phyloP scores from a whole-genome alignment of 805 yeast genomes.

The Sugiyamaella chiloensis region DNA sequence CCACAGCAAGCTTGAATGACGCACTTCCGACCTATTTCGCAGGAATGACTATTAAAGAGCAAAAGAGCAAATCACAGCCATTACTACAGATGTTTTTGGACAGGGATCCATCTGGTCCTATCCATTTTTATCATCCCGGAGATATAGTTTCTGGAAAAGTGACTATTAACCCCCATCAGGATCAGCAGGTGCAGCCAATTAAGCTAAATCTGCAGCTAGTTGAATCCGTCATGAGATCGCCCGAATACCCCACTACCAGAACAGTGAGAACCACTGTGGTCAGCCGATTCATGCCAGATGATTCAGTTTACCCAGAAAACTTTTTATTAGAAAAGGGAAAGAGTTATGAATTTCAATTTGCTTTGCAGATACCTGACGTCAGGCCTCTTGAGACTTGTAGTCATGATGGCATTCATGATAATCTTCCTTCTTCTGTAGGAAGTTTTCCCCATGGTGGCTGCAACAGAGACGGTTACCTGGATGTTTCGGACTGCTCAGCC shows the following conservation, averaged over 20 bases:
- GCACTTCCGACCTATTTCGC: slow-evolving; percentile 8
- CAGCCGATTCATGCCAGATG: slow-evolving; percentile 2
- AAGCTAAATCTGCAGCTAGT: slow-evolving; percentile 9
- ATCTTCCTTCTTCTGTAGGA: slow-evolving; percentile 17
- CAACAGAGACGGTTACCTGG: slow-evolving; percentile 1
- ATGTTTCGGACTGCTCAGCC: slow-evolving; percentile 14
- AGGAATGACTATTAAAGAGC: slow-evolving; percentile 1
- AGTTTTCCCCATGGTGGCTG: slow-evolving; percentile 4
- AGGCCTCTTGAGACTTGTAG: slow-evolving; percentile 8
- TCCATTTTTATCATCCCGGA: slow-evolving; percentile 7
- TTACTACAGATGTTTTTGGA: slow-evolving; percentile 1
- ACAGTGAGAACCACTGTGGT: neutral
- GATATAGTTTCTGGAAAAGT: slow-evolving; percentile 11
- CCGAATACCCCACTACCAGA: slow-evolving; percentile 12
- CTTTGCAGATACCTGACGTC: slow-evolving; percentile 13
- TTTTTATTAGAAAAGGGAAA: slow-evolving; percentile 6
- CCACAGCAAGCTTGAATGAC: neutral
- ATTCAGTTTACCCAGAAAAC: slow-evolving; percentile 6
- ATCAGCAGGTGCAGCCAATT: slow-evolving; percentile 3
- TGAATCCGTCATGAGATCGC: slow-evolving; percentile 12
- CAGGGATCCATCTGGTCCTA: neutral
- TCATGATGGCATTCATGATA: slow-evolving; percentile 5
- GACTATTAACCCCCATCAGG: slow-evolving; percentile 5
- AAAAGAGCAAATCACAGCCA: neutral
- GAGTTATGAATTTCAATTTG: slow-evolving; percentile 10